Base-by-base conservation (phyloP, 1,284 basidiomycete genomes). In the Crucibulum parvulum region DNA sequence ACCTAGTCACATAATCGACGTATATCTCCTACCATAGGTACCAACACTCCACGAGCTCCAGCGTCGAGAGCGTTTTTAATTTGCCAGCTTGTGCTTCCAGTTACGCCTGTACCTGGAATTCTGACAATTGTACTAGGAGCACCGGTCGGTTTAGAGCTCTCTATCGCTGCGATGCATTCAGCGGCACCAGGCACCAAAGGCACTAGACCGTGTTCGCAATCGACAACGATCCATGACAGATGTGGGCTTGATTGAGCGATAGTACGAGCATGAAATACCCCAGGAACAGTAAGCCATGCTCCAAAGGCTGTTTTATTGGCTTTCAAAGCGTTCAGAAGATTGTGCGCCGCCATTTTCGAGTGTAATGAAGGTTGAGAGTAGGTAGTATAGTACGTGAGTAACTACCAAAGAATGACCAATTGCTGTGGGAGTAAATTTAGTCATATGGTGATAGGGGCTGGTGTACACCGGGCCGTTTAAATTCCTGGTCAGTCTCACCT, bases 51-150 rank as follows among this genome's bases (percentile, higher is more conserved):
- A 39, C 79, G 76, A 15, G 87, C 88, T 8, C 88, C 87, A 0
- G 84, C 84, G 68, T 90, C 88, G 38, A 90, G 79, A 1, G 83
- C 87, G 60, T 87, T 79, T 74, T 90, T 90, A 71, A 90, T 88
- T 72, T 89, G 87, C 87, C 88, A 89, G 56, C 78, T 78, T 1
- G 83, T 84, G 60, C 86, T 82, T 1, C 78, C 73, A 45, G 80
- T 82, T 35, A 79, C 69, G 0, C 87, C 87, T 1, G 87, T 89
- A 6, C 87, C 86, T 7, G 88, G 85, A 52, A 90, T 83, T 24
- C 88, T 73, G 7, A 89, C 84, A 36, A 89, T 66, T n/a, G 82
- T 74, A 66, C 83, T 88, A 0, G 85, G 84, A 4, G 79, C 71
- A 8, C 61, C 81, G 37, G 66, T 62, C 5, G 63, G 64, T 2